phyloP scores from a whole-genome alignment of 2,329 filamentous ascomycete species.

The Calonectria henricotiae region DNA sequence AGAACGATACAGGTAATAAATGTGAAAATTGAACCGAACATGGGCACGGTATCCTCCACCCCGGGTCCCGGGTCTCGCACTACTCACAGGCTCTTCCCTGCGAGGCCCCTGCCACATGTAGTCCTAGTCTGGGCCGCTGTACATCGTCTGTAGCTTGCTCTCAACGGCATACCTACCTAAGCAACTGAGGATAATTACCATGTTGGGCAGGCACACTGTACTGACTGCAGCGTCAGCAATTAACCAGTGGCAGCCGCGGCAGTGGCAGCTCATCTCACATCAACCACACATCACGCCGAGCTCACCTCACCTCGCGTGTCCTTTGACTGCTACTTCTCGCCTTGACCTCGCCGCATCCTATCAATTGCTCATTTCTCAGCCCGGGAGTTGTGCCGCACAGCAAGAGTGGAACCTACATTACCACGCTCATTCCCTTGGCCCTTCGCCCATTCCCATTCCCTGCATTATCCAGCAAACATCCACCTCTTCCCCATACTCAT shows the following conservation, averaged over 20 bases:
- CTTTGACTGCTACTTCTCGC: background rate
- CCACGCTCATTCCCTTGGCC: conserved; percentile 24
- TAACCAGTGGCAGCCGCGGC: conserved; percentile 37
- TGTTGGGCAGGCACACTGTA: conserved; percentile 23
- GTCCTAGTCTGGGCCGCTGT: conserved; percentile 20
- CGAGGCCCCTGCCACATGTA: conserved; percentile 28
- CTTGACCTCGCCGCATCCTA: conserved; percentile 14
- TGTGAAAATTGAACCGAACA: conserved; percentile 23
- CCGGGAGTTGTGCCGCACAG: conserved; percentile 23
- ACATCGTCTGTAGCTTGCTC: conserved; percentile 30
- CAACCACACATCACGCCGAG: conserved; percentile 7
- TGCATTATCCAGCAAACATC: conserved; percentile 5
- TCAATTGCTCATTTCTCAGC: conserved; percentile 29
- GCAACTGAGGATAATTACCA: conserved; percentile 25
- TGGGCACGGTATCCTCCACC: conserved; percentile 17
- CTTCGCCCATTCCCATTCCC: conserved; percentile 8
- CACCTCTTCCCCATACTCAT: conserved; percentile 15
- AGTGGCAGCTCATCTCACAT: conserved; percentile 23
- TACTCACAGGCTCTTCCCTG: conserved; percentile 34
- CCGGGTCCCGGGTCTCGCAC: conserved; percentile 23
- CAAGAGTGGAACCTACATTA: conserved; percentile 24
- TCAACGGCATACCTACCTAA: conserved; percentile 20
- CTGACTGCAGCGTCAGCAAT: conserved; percentile 32
- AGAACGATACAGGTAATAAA: conserved; percentile 14
- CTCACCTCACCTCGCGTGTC: conserved; percentile 1